Base-by-base conservation (phyloP, 2,329 filamentous ascomycete genomes). In the Fusarium secorum region DNA sequence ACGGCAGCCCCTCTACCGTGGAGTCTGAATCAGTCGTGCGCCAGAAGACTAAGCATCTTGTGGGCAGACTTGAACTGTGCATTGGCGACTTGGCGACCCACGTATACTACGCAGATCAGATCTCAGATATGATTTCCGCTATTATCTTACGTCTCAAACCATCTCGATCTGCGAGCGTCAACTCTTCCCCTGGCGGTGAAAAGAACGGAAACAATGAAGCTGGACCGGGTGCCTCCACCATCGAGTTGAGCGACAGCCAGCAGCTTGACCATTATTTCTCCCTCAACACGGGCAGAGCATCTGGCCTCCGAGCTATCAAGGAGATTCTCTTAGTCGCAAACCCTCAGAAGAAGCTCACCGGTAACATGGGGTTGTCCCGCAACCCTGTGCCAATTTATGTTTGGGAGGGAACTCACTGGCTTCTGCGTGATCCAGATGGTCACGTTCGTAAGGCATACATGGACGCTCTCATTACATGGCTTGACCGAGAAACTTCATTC, bases 401-500 rank as follows among this genome's bases (percentile, higher is more conserved):
- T 1, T 99, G 96, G 96, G 95, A 98, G 80, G 94, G 93, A n/a
- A 97, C 95, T 0, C 94, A 98, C 68, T 97, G 94, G 93, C 88
- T 98, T 46, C 83, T 98, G 24, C 90, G 92, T 39, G 95, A 98
- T 76, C 86, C 89, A 2, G 91, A 95, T 75, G 89, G 89, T 35
- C 86, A 89, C 35, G 94, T 98, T 36, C 89, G 95, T 58, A 91
- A 91, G 78, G 93, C 94, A 1, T 99, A 98, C 74, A 89, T 91
- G 11, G 93, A 97, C 79, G 93, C 94, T 8, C 81, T 98, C 20
- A 80, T 93, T 42, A 93, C 92, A 1, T 99, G 95, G 94, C 85
- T 98, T 56, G 89, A 92, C 61, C 84, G 91, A n/a, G 94, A 97
- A 80, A 93, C 93, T 22, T 91, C 87, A 2, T 86, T 84, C 63